Base-by-base conservation (phyloP, 768 basidiomycete species). In the Boletus sp. region DNA sequence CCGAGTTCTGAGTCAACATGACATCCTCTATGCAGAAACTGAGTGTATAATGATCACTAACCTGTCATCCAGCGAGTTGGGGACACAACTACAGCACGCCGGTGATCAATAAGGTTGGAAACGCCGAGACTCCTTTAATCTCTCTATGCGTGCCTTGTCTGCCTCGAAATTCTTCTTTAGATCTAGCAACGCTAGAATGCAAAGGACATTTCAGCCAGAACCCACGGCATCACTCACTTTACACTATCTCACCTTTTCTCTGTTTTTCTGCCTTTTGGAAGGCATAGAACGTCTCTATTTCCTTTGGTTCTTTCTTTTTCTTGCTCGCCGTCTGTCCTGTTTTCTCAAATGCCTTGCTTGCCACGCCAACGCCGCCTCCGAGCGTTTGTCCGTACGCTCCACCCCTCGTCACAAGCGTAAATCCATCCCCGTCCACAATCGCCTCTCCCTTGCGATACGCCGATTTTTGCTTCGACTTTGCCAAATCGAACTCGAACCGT, bases 241-340 rank as follows among this genome's bases (percentile, higher is more conserved):
- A 10, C 14, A 10, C 32, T 4, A 34, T 55, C 78, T 51, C 54
- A 94, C 93, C 85, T 70, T 87, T 81, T 54, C 92, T 75, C 70
- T 94, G 94, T 74, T 88, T 88, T 71, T 94, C 94, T 45, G 87
- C 87, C 65, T 85, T 84, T 70, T 97, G 93, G 79, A 94, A 96
- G 25, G 84, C 85, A 70, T 98, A 96, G 67, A 97, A 95, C 4
- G 80, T 79, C 44, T 80, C 81, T 65, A 85, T 88, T 70, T 88
- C 85, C 69, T 84, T 83, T 60, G 77, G 76, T 56, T 81, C 79
- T 68, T 81, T 83, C 72, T 80, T 81, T 58, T 74, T 76, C 43
- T 67, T 70, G 48, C 72, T 77, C 42, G 71, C 68, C 34, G 58
- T 73, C 63, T 48, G 60, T 47, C 70, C 72, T 1, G 66, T 69